Percentiles rank a stretch among this genome's conserved stretches.
Conservation (phyloP, 2,329 filamentous ascomycete genomes). For the Endoconidiophora laricicola region DNA sequence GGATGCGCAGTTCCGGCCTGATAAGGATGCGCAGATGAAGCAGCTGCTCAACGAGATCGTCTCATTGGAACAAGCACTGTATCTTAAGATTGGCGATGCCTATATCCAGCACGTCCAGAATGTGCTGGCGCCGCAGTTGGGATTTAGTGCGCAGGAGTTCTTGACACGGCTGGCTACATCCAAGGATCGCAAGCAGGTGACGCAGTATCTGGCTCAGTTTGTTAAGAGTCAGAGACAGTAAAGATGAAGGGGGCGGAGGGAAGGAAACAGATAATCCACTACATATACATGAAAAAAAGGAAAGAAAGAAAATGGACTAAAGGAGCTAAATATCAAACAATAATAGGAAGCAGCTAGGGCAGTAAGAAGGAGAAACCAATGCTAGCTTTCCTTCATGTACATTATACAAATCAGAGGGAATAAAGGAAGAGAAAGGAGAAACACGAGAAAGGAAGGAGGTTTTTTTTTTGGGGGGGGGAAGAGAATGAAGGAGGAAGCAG, state of each 20-base stretch:
- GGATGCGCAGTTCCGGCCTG: constrained; percentile 62
- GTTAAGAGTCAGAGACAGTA: constrained; percentile 29
- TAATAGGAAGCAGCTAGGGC: not conserved
- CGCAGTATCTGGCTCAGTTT: constrained; percentile 45
- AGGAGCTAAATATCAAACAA: not conserved
- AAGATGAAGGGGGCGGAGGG: not conserved
- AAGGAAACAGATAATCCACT: not conserved
- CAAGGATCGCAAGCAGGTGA: constrained; percentile 43
- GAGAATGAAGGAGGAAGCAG: no score
- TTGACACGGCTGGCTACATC: constrained; percentile 40
- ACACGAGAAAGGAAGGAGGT: no score
- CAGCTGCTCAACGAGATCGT: constrained; percentile 82
- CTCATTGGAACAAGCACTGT: constrained; percentile 72
- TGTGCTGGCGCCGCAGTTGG: constrained; percentile 46
- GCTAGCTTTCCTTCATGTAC: no score
- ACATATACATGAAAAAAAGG: not conserved
- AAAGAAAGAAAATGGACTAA: not conserved
- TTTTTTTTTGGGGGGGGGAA: no score
- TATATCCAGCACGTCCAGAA: constrained; percentile 57
- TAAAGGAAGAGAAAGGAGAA: no score
- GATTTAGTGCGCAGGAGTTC: constrained; percentile 44
- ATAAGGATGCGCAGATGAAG: constrained; percentile 68
- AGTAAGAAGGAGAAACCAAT: no score
- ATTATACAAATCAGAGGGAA: no score
- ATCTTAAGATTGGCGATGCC: constrained; percentile 69